These are phyloP conservation scores for Colletotrichum eleusines DNA, from an alignment of 2,329 filamentous ascomycete genomes.

Conservation along the genomic window DNA sequence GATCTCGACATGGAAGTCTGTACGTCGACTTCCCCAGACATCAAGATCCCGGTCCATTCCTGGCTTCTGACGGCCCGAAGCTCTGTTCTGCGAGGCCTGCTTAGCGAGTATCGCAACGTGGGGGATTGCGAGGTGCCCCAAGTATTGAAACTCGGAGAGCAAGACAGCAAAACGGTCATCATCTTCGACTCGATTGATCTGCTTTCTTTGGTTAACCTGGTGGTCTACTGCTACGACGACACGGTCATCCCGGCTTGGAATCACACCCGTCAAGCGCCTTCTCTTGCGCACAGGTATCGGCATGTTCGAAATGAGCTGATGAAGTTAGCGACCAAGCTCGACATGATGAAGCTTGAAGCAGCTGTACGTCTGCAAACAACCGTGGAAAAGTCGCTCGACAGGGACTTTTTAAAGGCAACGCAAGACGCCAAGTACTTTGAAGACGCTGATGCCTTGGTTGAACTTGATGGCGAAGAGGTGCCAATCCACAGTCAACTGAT, in stretches of 20 bases:
- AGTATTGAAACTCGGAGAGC: constrained; percentile 65
- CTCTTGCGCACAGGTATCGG: constrained; percentile 79
- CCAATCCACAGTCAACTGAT: constrained; percentile 82
- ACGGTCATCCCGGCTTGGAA: constrained; percentile 88
- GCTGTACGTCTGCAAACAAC: constrained; percentile 81
- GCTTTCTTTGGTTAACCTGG: constrained; percentile 82
- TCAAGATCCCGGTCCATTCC: constrained; percentile 83
- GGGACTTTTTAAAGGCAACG: constrained; percentile 78
- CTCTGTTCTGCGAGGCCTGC: constrained; percentile 70
- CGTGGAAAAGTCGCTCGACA: constrained; percentile 72
- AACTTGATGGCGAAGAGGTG: constrained; percentile 80
- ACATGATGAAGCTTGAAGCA: constrained; percentile 78
- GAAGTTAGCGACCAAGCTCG: constrained; percentile 80
- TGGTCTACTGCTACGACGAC: constrained; percentile 86
- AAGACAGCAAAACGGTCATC: constrained; percentile 67
- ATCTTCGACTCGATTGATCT: constrained; percentile 79
- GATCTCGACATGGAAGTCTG: constrained; percentile 60
- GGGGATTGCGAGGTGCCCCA: constrained; percentile 71
- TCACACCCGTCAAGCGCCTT: constrained; percentile 73
- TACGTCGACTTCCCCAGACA: constrained; percentile 73
- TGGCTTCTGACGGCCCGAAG: constrained; percentile 85
- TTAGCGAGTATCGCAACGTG: constrained; percentile 68
- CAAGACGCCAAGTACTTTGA: constrained; percentile 78
- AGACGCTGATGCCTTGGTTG: constrained; percentile 82
- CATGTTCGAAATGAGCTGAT: constrained; percentile 88